These are phyloP conservation scores for Monosporascus sp. DNA, from an alignment of 2,329 filamentous ascomycete species.

Conservation along the genomic window DNA sequence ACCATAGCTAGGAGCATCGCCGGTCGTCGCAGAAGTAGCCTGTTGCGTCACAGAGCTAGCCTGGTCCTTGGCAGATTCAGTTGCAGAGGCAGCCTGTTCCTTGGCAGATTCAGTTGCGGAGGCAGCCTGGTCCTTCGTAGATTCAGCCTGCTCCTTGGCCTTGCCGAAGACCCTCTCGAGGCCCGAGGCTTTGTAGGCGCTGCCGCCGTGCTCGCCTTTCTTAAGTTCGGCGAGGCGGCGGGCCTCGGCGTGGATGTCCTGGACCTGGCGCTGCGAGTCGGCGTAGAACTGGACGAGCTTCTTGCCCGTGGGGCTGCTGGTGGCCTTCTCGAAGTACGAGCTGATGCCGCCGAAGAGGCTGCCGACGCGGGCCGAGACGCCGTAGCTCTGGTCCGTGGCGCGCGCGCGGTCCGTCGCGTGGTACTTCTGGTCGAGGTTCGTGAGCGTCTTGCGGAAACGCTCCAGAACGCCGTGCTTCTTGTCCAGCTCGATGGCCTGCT, in stretches of 20 bases:
- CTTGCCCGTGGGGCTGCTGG: slow-evolving; percentile 80
- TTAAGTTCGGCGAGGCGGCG: slow-evolving; percentile 84
- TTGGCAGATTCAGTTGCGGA: no score
- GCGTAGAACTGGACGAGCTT: slow-evolving; percentile 86
- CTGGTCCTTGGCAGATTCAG: slow-evolving; percentile 6
- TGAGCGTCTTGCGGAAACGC: slow-evolving; percentile 73
- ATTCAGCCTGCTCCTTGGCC: slow-evolving; percentile 34
- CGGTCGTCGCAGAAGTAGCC: no score
- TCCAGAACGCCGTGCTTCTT: slow-evolving; percentile 79
- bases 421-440: slow-evolving; percentile 76
- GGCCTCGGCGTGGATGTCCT: slow-evolving; percentile 91
- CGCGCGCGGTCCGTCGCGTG: slow-evolving; percentile 83
- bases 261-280: slow-evolving; percentile 77
- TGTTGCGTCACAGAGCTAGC: no score
- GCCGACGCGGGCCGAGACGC: slow-evolving; percentile 68
- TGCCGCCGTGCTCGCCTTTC: slow-evolving; percentile 57
- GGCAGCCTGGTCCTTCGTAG: neutral
- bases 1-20: no score
- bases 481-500: slow-evolving; percentile 82
- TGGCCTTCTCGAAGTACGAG: slow-evolving; percentile 94
- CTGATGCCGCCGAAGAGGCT: slow-evolving; percentile 59
- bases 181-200: slow-evolving; percentile 54
- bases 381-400: slow-evolving; percentile 79
- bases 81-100: slow-evolving; percentile 12
- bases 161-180: slow-evolving; percentile 54